Conservation (phyloP, 306 rosid species). For the Vigna radiata region DNA sequence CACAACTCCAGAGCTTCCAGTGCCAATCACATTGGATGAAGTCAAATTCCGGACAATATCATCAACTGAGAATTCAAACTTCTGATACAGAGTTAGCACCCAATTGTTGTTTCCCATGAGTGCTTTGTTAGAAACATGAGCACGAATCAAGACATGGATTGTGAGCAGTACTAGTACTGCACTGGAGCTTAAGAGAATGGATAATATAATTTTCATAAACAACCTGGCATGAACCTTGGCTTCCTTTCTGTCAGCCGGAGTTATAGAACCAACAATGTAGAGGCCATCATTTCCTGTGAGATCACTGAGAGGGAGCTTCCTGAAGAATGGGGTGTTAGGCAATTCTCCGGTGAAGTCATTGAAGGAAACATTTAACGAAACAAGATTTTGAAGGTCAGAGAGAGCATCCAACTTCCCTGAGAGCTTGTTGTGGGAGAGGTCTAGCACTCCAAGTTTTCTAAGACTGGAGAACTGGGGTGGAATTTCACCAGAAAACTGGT, state of each 20-base stretch:
- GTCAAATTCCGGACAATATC: slow-evolving; percentile 67
- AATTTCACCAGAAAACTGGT: slow-evolving; percentile 75
- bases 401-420: slow-evolving; percentile 66
- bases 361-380: slow-evolving; percentile 77
- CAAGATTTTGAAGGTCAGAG: slow-evolving; percentile 67
- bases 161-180: slow-evolving; percentile 62
- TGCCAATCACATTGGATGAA: slow-evolving; percentile 74
- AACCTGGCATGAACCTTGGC: slow-evolving; percentile 44
- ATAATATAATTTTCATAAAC: slow-evolving; percentile 52
- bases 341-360: slow-evolving; percentile 78
- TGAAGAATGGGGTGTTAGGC: slow-evolving; percentile 77
- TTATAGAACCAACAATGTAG: slow-evolving; percentile 48
- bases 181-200: slow-evolving; percentile 61
- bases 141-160: slow-evolving; percentile 54
- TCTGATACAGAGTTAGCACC: slow-evolving; percentile 73
- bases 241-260: slow-evolving; percentile 47
- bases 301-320: slow-evolving; percentile 70
- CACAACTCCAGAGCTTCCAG: slow-evolving; percentile 85
- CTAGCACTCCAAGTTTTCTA: slow-evolving; percentile 72
- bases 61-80: slow-evolving; percentile 64
- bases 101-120: slow-evolving; percentile 50
- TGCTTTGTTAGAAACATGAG: slow-evolving; percentile 44
- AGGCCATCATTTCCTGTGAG: slow-evolving; percentile 72
- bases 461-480: slow-evolving; percentile 70
- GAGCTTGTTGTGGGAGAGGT: slow-evolving; percentile 83